These are phyloP conservation scores for Lactarius vividus DNA, from an alignment of 768 basidiomycete species.

Conservation along the genomic window DNA sequence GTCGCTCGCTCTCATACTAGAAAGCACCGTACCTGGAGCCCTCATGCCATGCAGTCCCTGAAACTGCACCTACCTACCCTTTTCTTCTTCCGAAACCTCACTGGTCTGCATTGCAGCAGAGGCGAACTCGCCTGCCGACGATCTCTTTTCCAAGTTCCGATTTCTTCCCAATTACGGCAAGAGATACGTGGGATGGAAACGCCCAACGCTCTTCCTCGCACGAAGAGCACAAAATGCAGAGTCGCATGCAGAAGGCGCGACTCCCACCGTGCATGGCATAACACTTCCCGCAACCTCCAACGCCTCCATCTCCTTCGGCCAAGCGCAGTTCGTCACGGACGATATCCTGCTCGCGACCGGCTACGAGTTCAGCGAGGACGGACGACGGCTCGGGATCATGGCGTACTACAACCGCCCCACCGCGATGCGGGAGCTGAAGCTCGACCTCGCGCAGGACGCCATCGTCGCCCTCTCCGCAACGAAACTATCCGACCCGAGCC, in stretches of 20 bases:
- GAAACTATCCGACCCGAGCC: constrained; percentile 20
- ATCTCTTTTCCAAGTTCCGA: constrained; percentile 23
- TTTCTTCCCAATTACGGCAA: constrained; percentile 25
- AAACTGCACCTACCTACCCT: background rate
- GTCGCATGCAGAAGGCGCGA: background rate
- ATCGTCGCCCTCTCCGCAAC: constrained; percentile 8
- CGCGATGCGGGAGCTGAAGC: constrained; percentile 31
- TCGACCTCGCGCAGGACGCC: constrained; percentile 12
- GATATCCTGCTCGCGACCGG: constrained; percentile 32
- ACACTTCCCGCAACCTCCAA: background rate
- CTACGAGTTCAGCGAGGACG: constrained; percentile 31
- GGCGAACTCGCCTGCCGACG: constrained; percentile 21
- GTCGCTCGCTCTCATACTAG: background rate
- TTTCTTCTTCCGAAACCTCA: constrained; percentile 25
- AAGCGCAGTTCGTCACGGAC: constrained; percentile 23
- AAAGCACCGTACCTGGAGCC: background rate
- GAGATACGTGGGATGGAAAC: constrained; percentile 18
- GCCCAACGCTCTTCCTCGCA: constrained; percentile 21
- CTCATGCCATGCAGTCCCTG: background rate
- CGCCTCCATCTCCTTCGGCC: constrained; percentile 19
- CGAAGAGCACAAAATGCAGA: constrained; percentile 10
- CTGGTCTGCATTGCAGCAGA: constrained; percentile 28
- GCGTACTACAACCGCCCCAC: constrained; percentile 35
- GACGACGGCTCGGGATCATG: constrained; percentile 33
- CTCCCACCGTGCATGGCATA: constrained; percentile 2